Percentiles rank a stretch among this genome's conserved stretches.
These are phyloP conservation scores for Haplographium delicatum DNA, from an alignment of 495 filamentous ascomycete species.

Conservation along the genomic window DNA sequence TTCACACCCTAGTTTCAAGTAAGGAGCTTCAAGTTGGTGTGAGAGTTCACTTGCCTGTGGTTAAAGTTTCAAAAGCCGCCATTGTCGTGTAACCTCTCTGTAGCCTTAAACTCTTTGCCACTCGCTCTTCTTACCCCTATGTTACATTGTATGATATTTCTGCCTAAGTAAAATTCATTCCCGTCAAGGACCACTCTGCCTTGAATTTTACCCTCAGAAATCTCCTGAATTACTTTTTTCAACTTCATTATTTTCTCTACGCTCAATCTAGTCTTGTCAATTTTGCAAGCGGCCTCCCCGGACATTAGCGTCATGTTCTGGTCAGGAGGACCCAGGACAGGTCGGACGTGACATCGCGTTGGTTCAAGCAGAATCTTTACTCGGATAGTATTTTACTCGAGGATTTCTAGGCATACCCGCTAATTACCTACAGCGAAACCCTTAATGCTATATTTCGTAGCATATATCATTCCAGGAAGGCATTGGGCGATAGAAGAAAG, in stretches of 20 bases:
- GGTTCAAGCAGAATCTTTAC: no score
- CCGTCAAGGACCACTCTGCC: constrained; percentile 55
- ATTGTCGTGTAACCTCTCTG: no score
- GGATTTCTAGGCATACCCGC: constrained; percentile 58
- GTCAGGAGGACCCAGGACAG: no score
- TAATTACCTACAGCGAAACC: constrained; percentile 61
- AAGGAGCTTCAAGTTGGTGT: neutral
- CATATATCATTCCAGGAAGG: constrained; percentile 47
- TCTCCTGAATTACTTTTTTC: constrained; percentile 56
- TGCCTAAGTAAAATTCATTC: constrained; percentile 6
- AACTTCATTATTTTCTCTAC: constrained; percentile 58
- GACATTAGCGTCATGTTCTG: no score
- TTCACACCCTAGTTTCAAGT: no score
- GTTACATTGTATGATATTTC: neutral
- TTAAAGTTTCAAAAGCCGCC: no score
- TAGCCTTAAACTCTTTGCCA: constrained; percentile 6
- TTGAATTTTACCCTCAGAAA: constrained; percentile 50
- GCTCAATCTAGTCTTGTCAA: constrained; percentile 55
- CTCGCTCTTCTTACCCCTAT: neutral
- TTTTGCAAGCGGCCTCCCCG: constrained; percentile 55
- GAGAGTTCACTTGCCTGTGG: neutral
- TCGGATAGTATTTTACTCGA: no score
- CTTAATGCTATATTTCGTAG: constrained; percentile 49
- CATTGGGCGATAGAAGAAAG: constrained; percentile 53
- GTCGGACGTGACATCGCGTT: no score